Evolutionary conservation across 768 basidiomycete species (phyloP).

Genomic region (Saitozyma podzolica): DNA sequence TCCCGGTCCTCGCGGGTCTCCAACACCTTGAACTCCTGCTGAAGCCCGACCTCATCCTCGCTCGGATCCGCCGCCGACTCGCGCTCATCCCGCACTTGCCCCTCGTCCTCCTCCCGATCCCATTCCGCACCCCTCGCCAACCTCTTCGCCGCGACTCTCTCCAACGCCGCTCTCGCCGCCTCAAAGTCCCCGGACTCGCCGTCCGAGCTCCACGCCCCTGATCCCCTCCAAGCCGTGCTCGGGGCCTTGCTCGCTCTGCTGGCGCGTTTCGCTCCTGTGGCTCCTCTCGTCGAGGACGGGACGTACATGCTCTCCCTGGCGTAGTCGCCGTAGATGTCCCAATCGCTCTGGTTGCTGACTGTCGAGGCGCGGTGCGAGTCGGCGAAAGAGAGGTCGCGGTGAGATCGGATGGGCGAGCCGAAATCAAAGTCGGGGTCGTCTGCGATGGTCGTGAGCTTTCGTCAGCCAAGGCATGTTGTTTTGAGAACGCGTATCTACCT

Average conservation of each 20-base stretch:
- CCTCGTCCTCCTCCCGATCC: conserved; percentile 17
- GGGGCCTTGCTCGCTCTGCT: not conserved
- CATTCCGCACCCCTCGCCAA: conserved; percentile 23
- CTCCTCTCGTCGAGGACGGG: not conserved
- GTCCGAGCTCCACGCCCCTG: conserved; percentile 15
- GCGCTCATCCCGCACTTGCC: not conserved
- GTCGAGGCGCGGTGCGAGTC: not conserved
- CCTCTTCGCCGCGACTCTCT: conserved; percentile 21
- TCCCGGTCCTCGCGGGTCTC: too few relatives aligned
- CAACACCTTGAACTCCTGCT: too few relatives aligned
- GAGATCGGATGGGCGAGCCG: too few relatives aligned
- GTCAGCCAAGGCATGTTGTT: too few relatives aligned
- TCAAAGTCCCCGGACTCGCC: conserved; percentile 13
- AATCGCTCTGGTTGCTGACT: conserved; percentile 20
- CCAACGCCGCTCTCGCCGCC: conserved; percentile 13
- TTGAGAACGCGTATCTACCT: too few relatives aligned
- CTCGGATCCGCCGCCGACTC: too few relatives aligned
- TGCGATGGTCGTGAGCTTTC: too few relatives aligned
- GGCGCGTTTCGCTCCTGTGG: not conserved
- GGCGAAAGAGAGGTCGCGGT: too few relatives aligned
- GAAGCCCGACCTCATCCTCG: too few relatives aligned
- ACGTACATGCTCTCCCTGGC: conserved; percentile 45
- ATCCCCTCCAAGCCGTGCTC: not conserved
- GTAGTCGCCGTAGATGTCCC: conserved; percentile 49
- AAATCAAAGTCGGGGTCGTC: too few relatives aligned